phyloP scores from a whole-genome alignment of 768 basidiomycete species.

The Crassisporium funariophilum region DNA sequence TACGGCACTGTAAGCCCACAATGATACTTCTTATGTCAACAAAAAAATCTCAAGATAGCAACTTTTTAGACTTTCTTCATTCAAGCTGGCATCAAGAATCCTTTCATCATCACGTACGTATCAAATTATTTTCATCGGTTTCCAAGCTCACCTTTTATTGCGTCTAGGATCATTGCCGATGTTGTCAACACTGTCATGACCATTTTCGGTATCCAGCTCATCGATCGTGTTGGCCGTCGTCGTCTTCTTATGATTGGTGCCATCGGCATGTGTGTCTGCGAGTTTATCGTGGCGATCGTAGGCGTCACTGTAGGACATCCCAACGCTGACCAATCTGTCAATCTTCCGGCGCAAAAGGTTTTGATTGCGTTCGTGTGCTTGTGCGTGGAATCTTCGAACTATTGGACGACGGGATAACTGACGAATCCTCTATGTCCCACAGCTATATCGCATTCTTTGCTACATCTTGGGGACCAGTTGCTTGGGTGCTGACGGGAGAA shows the following conservation, averaged over 20 bases:
- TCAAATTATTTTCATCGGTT: too few species aligned
- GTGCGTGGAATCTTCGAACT: conserved; percentile 37
- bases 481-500: conserved; percentile 70
- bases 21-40: too few species aligned
- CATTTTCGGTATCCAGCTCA: conserved; percentile 71
- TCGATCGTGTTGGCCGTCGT: conserved; percentile 82
- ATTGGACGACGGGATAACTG: not conserved
- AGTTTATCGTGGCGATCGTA: conserved; percentile 66
- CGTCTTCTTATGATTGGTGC: conserved; percentile 79
- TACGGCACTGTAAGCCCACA: conserved; percentile 23
- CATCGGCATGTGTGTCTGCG: conserved; percentile 78
- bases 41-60: not conserved
- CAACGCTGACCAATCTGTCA: conserved; percentile 22
- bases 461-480: conserved; percentile 70
- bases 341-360: conserved; percentile 52
- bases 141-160: too few species aligned
- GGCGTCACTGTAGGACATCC: conserved; percentile 33
- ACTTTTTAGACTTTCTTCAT: conserved; percentile 73
- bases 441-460: conserved; percentile 45
- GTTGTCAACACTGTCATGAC: conserved; percentile 81
- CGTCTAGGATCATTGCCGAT: conserved; percentile 48
- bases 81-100: conserved; percentile 52
- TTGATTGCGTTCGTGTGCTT: conserved; percentile 61
- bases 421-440: not conserved
- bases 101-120: conserved; percentile 69